Evolutionary conservation across 805 yeast genomes (phyloP), one percentile per base, ranked within the genome.

Genomic region (Candida peoriensis): DNA sequence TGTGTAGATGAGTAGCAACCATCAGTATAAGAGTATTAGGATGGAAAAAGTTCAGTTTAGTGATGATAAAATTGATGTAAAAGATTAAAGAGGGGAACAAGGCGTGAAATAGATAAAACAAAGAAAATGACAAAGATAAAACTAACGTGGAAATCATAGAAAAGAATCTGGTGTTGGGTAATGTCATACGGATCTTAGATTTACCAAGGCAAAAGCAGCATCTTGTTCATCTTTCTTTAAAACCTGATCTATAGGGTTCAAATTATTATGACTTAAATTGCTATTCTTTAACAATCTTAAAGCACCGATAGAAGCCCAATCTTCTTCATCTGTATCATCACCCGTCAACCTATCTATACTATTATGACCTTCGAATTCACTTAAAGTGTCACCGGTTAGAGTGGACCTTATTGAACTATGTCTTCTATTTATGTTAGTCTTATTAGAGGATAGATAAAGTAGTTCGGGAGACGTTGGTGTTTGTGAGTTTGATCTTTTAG

Each of bases 281-380:
- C 42, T 48, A 8, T 37, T 32, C 40, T 50, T 61, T 30, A 84
- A 63, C 37, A 87, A 63, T 28, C 75, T 64, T 24, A 74, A 80
- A 1, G 96, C 88, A 1, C 97, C 97, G 35, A 89, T 81, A 1
- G 87, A 63, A 42, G 79, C 83, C 98, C 98, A 90, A 59, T 90
- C 97, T 59, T 90, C 98, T 54, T 90, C 97, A 58, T 90, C 98
- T 0, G 98, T 90, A 51, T 86, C 95, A 7, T 47, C 37, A 18
- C 28, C 33, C 8, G 29, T 29, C 20, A 25, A 33, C 22, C 23
- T 14, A n/a, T 37, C 37, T n/a, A n/a, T n/a, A n/a, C n/a, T n/a
- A n/a, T n/a, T 38, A 25, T 39, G 36, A 21, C 30, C 39, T 8
- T 28, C 38, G 12, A 14, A 16, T 6, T n/a, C 14, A 6, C 17